Conservation (phyloP, 352 stramenopile species). For the Phytophthora hibernalis region DNA sequence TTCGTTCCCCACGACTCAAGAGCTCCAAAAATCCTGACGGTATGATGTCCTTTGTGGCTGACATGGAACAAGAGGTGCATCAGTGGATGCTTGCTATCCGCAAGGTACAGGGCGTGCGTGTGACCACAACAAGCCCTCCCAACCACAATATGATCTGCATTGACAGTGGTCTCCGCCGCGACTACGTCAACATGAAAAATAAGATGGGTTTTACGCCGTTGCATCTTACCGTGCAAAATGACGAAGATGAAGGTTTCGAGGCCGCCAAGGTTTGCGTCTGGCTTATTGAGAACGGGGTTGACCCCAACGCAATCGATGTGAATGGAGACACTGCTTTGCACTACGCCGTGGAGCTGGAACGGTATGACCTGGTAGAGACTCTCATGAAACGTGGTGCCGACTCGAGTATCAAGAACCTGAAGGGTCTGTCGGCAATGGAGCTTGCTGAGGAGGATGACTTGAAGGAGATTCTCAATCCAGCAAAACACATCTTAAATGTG, state of each 20-base stretch:
- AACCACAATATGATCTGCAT: constrained; percentile 93
- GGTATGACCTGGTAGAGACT: constrained; percentile 84
- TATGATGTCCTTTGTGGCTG: constrained; percentile 85
- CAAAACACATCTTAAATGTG: constrained; percentile 47
- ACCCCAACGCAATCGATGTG: constrained; percentile 77
- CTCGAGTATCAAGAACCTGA: constrained; percentile 75
- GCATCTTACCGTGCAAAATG: constrained; percentile 86
- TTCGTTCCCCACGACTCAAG: constrained; percentile 85
- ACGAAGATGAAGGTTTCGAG: constrained; percentile 91
- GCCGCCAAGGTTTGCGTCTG: constrained; percentile 87
- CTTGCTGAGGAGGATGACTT: constrained; percentile 84
- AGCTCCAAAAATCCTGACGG: constrained; percentile 85
- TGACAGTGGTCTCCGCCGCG: constrained; percentile 75
- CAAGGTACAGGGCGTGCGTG: constrained; percentile 84
- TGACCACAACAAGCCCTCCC: constrained; percentile 68
- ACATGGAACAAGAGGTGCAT: constrained; percentile 85
- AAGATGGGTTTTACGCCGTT: constrained; percentile 81
- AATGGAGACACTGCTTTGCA: constrained; percentile 89
- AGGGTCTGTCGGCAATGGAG: constrained; percentile 69
- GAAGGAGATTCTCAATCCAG: constrained; percentile 76
- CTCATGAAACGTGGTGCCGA: constrained; percentile 89
- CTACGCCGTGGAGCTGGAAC: constrained; percentile 84
- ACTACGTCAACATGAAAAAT: constrained; percentile 92
- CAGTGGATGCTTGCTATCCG: constrained; percentile 90
- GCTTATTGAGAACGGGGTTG: constrained; percentile 88